These are phyloP conservation scores for Ophiocordyceps australis DNA, from an alignment of 2,329 filamentous ascomycete genomes.

Conservation along the genomic window DNA sequence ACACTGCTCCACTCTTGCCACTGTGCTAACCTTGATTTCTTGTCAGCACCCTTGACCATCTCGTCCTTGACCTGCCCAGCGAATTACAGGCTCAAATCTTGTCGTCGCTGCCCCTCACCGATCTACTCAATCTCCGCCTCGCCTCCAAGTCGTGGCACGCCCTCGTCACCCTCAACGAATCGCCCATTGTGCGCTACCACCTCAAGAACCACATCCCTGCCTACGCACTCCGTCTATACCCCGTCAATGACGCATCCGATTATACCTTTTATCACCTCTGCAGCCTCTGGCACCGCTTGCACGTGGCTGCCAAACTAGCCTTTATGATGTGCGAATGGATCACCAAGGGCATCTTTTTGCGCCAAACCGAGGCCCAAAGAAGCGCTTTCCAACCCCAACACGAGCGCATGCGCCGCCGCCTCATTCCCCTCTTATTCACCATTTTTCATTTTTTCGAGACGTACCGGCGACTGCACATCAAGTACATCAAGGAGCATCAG, in stretches of 20 bases:
- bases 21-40: constrained; percentile 5
- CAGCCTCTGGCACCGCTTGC: constrained; percentile 45
- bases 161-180: constrained; percentile 41
- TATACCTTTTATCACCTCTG: constrained; percentile 43
- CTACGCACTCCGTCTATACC: constrained; percentile 42
- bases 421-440: constrained; percentile 46
- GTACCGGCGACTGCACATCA: constrained; percentile 38
- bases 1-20: constrained; percentile 2
- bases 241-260: constrained; percentile 23
- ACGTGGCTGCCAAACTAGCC: constrained; percentile 44
- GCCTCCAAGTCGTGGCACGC: constrained; percentile 41
- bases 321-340: constrained; percentile 45
- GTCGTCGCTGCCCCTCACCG: constrained; percentile 37
- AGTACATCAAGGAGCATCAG: constrained; percentile 32
- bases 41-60: constrained; percentile 28
- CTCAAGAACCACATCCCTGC: constrained; percentile 39
- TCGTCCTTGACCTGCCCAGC: constrained; percentile 39
- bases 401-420: constrained; percentile 43
- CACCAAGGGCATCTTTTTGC: constrained; percentile 45
- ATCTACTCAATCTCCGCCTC: constrained; percentile 38
- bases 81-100: constrained; percentile 47
- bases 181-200: constrained; percentile 41
- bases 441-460: constrained; percentile 52
- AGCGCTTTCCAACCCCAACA: constrained; percentile 40
- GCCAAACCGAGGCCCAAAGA: constrained; percentile 34